Evolutionary conservation across 2,329 filamentous ascomycete species (phyloP).

Genomic region (Sarocladiaceae sp.): DNA sequence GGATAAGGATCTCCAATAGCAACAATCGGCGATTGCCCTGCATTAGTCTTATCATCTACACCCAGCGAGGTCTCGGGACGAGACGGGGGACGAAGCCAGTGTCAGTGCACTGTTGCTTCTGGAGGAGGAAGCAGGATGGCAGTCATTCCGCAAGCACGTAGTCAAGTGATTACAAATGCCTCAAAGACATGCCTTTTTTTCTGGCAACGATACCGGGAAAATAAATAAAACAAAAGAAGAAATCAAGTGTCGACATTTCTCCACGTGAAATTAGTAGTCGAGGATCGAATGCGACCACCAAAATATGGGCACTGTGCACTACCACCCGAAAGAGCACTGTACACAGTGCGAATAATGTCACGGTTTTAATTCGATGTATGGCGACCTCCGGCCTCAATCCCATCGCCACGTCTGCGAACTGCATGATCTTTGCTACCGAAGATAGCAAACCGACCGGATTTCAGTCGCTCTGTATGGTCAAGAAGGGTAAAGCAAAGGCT

Average conservation of each 20-base stretch:
- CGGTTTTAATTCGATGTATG: not conserved
- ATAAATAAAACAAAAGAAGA: no score
- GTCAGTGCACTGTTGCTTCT: conserved; percentile 22
- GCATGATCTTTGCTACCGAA: not conserved
- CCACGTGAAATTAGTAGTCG: no score
- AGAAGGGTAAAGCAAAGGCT: conserved; percentile 48
- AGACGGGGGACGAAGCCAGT: conserved; percentile 15
- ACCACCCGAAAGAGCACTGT: not conserved
- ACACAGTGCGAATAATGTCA: not conserved
- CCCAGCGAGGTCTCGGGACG: conserved; percentile 4
- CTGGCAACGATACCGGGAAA: no score
- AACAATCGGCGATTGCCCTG: not conserved
- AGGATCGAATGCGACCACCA: no score
- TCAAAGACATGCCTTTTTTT: conserved; percentile 4
- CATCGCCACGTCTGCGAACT: not conserved
- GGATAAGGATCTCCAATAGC: conserved; percentile 16
- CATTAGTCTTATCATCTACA: conserved; percentile 11
- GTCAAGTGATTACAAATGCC: conserved; percentile 7
- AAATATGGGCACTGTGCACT: no score
- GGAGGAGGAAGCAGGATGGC: not conserved
- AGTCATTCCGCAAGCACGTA: not conserved
- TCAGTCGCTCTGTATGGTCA: conserved; percentile 32
- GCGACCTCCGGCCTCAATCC: not conserved
- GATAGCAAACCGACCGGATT: not conserved
- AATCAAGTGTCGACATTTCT: no score